Conservation (phyloP, 106 monocot genomes). For the Platanthera zijinensis region DNA sequence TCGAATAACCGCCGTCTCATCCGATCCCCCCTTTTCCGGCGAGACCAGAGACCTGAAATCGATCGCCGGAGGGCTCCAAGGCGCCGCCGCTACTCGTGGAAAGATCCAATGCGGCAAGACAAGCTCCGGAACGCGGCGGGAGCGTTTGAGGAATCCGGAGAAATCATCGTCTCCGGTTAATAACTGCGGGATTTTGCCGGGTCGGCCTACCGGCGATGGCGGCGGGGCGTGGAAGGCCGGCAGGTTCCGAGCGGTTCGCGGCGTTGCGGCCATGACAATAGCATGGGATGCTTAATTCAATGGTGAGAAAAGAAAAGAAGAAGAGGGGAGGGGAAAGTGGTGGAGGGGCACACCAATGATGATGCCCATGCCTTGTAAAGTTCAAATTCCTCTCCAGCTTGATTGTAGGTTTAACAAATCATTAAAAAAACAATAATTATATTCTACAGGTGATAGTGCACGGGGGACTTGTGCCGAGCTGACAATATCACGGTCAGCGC, state of each 20-base stretch:
- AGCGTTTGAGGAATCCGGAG: constrained; percentile 17
- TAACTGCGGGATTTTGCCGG: background rate
- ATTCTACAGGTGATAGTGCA: no score
- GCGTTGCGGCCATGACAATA: constrained; percentile 7
- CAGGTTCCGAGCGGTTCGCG: background rate
- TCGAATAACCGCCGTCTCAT: background rate
- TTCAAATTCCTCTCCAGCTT: background rate
- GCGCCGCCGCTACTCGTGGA: background rate
- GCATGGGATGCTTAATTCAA: background rate
- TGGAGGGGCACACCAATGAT: background rate
- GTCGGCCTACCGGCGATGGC: background rate
- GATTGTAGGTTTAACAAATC: background rate
- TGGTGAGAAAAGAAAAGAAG: background rate
- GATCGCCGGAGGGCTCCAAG: constrained; percentile 23
- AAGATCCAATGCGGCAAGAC: constrained; percentile 22
- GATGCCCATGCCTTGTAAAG: background rate
- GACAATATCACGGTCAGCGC: no score
- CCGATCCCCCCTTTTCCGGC: background rate
- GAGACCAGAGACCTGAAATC: constrained; percentile 11
- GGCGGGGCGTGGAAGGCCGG: constrained; percentile 30
- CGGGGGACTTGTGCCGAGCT: no score
- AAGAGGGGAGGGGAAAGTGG: background rate
- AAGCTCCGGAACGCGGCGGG: constrained; percentile 26
- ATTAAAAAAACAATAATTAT: no score
- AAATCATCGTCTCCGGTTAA: constrained; percentile 13